phyloP scores from a whole-genome alignment of 257 asterid species.

The Ajuga chamaepitys region DNA sequence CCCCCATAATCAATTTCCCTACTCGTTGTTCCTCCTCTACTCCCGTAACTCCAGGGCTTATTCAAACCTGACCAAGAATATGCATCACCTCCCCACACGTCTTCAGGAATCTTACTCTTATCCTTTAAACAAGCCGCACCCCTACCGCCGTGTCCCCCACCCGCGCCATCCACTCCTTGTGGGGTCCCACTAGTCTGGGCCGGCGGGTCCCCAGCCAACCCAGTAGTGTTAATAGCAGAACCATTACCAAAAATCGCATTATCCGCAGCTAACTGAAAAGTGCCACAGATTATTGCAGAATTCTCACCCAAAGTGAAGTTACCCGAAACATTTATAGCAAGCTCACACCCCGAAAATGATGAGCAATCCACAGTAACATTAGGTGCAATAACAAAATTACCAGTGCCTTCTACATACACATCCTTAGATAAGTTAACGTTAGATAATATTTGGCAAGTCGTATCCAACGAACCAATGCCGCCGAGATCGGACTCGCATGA shows the following conservation, averaged over 20 bases:
- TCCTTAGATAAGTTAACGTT: conserved; percentile 54
- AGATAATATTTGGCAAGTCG: conserved; percentile 73
- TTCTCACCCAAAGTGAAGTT: conserved; percentile 61
- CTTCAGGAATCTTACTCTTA: conserved; percentile 66
- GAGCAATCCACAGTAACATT: conserved; percentile 62
- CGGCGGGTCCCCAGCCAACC: conserved; percentile 81
- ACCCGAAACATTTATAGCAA: conserved; percentile 65
- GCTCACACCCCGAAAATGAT: conserved; percentile 70
- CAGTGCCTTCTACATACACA: conserved; percentile 86
- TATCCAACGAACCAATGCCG: conserved; percentile 84
- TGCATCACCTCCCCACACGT: conserved; percentile 98
- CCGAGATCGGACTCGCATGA: conserved; percentile 87
- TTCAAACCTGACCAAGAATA: conserved; percentile 79
- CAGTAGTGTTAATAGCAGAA: conserved; percentile 75
- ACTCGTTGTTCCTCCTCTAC: conserved; percentile 87
- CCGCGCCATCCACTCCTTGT: conserved; percentile 84
- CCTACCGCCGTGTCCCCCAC: conserved; percentile 98
- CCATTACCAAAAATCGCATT: conserved; percentile 60
- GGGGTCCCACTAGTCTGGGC: conserved; percentile 95
- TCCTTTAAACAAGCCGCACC: conserved; percentile 85
- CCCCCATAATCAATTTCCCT: conserved; percentile 85
- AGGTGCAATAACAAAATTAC: conserved; percentile 68
- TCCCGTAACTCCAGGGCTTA: conserved; percentile 80
- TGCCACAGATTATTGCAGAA: conserved; percentile 50
- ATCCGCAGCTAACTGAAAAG: conserved; percentile 54